These are phyloP conservation scores for Fusarium ambrosium DNA, from an alignment of 2,329 filamentous ascomycete genomes.

Conservation along the genomic window DNA sequence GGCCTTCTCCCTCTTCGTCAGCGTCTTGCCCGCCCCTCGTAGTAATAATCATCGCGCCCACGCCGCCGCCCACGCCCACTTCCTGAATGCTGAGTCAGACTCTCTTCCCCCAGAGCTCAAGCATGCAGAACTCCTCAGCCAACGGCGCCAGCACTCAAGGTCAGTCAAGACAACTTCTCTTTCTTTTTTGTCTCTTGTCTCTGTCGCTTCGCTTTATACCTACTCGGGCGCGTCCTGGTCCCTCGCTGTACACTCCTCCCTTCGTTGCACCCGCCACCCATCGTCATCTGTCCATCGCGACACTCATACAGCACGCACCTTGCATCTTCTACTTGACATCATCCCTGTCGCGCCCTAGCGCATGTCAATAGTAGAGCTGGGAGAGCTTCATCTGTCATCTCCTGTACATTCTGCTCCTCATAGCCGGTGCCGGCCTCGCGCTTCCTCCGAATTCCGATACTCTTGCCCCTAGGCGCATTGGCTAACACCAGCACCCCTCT, in stretches of 20 bases:
- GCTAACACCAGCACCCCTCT: slow-evolving; percentile 44
- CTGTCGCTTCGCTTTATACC: slow-evolving; percentile 25
- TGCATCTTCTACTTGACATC: slow-evolving; percentile 33
- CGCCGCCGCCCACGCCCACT: slow-evolving; percentile 38
- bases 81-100: slow-evolving; percentile 54
- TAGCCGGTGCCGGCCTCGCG: slow-evolving; percentile 25
- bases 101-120: slow-evolving; percentile 46
- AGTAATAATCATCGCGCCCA: slow-evolving; percentile 49
- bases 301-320: slow-evolving; percentile 37
- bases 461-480: slow-evolving; percentile 33
- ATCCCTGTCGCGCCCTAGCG: slow-evolving; percentile 43
- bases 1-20: slow-evolving; percentile 47
- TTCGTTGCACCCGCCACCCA: slow-evolving; percentile 6
- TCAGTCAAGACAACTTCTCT: slow-evolving; percentile 45
- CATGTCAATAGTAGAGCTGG: slow-evolving; percentile 30
- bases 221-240: slow-evolving; percentile 21
- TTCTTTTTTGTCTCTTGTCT: slow-evolving; percentile 16
- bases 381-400: slow-evolving; percentile 20
- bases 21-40: slow-evolving; percentile 46
- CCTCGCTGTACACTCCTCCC: slow-evolving; percentile 23
- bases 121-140: slow-evolving; percentile 52
- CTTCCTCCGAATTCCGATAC: slow-evolving; percentile 31
- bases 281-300: slow-evolving; percentile 33
- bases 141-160: slow-evolving; percentile 52
- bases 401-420: slow-evolving; percentile 20